phyloP scores from a whole-genome alignment of 176 grass and related monocot genomes.

The Avena insularis region DNA sequence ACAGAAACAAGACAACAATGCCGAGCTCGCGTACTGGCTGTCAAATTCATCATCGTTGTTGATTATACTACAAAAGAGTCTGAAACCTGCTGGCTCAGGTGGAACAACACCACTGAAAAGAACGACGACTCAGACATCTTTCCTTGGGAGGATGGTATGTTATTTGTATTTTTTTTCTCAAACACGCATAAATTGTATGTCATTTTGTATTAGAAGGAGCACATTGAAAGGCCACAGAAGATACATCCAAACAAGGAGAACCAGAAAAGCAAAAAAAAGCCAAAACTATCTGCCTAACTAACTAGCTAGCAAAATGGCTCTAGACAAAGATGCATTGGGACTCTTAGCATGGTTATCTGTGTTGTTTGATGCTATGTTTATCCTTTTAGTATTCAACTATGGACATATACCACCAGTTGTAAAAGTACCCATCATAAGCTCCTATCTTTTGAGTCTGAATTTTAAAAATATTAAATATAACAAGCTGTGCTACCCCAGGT shows the following conservation, averaged over 20 bases:
- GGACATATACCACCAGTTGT: neutral
- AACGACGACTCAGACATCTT: constrained; percentile 78
- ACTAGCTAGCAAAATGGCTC: neutral
- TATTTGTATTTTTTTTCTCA: neutral
- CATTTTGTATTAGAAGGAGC: neutral
- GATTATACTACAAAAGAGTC: constrained; percentile 87
- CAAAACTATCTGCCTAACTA: neutral
- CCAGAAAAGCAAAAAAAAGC: constrained; percentile 9
- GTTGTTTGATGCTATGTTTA: constrained; percentile 14
- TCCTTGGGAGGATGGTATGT: constrained; percentile 94
- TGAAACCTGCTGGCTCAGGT: constrained; percentile 67
- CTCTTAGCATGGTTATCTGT: neutral
- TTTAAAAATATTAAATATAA: constrained; percentile 10
- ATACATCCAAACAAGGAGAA: neutral
- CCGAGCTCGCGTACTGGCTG: constrained; percentile 86
- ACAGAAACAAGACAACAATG: constrained; percentile 81
- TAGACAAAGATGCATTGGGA: neutral
- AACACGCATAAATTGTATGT: neutral
- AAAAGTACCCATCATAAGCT: constrained; percentile 6
- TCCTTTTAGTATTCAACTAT: neutral
- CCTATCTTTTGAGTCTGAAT: neutral
- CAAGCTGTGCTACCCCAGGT: neutral
- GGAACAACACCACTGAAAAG: constrained; percentile 65
- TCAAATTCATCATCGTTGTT: constrained; percentile 84
- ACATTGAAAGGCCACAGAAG: neutral